These are phyloP conservation scores for Ustilago xerochloae DNA, from an alignment of 1,284 basidiomycete species.

Conservation along the genomic window DNA sequence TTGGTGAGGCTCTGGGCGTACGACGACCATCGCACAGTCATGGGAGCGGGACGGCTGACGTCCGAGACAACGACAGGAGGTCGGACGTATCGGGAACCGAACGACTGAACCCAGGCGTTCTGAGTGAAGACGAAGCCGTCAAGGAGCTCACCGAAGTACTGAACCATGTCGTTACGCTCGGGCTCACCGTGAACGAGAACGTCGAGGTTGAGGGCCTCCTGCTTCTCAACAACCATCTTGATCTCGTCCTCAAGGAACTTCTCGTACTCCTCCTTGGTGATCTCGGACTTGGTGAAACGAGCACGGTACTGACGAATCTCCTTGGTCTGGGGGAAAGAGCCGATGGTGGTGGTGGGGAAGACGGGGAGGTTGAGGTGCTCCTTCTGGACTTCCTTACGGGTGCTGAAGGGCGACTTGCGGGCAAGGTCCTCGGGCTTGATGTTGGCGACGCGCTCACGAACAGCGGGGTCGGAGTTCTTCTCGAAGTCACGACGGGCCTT, in stretches of 20 bases:
- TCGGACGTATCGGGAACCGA: constrained; percentile 88
- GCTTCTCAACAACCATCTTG: constrained; percentile 91
- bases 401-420: constrained; percentile 89
- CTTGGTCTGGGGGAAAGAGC: constrained; percentile 96
- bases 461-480: constrained; percentile 90
- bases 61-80: constrained; percentile 99
- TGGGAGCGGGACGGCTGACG: constrained; percentile 89
- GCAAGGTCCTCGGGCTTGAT: constrained; percentile 89
- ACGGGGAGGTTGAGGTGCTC: constrained; percentile 90
- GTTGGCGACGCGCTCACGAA: constrained; percentile 92
- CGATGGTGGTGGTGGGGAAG: constrained; percentile 99
- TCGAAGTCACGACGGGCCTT: constrained; percentile 96
- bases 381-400: constrained; percentile 88
- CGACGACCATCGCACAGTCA: constrained; percentile 96
- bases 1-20: constrained; percentile 95
- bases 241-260: constrained; percentile 99
- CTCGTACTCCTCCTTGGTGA: constrained; percentile 89
- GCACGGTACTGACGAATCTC: constrained; percentile 76
- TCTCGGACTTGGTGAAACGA: constrained; percentile 84
- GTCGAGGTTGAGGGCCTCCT: constrained; percentile 95
- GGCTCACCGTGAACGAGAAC: constrained; percentile 99
- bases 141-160: constrained; percentile 99
- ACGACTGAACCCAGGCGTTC: constrained; percentile 99
- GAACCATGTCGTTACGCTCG: constrained; percentile 98
- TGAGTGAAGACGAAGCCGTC: constrained; percentile 97